Percentiles rank a stretch among this genome's conserved stretches.
Evolutionary conservation across 2,329 filamentous ascomycete species (phyloP).

Genomic region (Colletotrichum godetiae): DNA sequence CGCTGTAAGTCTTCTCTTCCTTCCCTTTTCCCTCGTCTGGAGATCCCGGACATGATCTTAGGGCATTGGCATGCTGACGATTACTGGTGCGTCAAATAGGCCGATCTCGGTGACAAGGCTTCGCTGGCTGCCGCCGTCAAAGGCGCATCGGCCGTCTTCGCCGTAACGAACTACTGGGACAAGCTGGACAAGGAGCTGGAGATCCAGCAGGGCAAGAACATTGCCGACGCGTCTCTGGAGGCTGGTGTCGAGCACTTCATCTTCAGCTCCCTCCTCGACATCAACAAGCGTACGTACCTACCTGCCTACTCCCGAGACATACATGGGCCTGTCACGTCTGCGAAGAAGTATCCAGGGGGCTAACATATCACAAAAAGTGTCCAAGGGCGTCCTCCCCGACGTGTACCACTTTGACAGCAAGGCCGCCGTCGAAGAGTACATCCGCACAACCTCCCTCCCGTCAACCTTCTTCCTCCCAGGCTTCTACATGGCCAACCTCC

Average conservation of each 20-base stretch:
- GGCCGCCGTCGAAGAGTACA: slow-evolving; percentile 65
- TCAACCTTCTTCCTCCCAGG: slow-evolving; percentile 64
- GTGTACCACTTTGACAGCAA: slow-evolving; percentile 69
- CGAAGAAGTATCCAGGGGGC: neutral
- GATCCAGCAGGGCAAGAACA: slow-evolving; percentile 58
- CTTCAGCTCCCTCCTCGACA: slow-evolving; percentile 55
- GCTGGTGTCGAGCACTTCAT: slow-evolving; percentile 55
- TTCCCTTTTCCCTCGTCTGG: too few species aligned
- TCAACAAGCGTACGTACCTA: slow-evolving; percentile 49
- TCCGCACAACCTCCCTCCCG: slow-evolving; percentile 57
- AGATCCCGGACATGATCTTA: too few species aligned
- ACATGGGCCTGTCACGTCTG: neutral
- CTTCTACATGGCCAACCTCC: slow-evolving; percentile 64
- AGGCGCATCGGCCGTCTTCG: slow-evolving; percentile 61
- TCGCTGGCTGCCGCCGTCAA: slow-evolving; percentile 56
- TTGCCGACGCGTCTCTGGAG: slow-evolving; percentile 58
- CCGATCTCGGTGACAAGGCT: slow-evolving; percentile 59
- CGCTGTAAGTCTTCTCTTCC: slow-evolving; percentile 42
- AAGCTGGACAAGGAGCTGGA: slow-evolving; percentile 52
- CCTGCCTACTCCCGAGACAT: neutral
- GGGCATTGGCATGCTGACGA: neutral
- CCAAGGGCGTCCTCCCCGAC: slow-evolving; percentile 51
- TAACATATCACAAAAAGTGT: slow-evolving; percentile 42
- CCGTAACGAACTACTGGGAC: slow-evolving; percentile 65
- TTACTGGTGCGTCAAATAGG: slow-evolving; percentile 42